Evolutionary conservation across 2,329 filamentous ascomycete species (phyloP).

Genomic region (Clonostachys solani): DNA sequence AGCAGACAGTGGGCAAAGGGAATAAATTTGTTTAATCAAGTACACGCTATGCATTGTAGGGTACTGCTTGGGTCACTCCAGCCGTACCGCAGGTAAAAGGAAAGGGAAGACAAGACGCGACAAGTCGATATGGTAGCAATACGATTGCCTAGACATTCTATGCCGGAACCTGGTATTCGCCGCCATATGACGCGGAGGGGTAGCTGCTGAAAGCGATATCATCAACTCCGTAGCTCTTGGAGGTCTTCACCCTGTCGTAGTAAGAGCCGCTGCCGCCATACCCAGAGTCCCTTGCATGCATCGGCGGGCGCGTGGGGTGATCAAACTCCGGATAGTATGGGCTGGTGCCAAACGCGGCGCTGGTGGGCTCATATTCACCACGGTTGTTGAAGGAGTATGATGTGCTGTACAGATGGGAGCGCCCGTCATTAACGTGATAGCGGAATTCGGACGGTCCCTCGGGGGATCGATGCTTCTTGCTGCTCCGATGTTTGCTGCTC

Average conservation of each 20-base stretch:
- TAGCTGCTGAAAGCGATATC: conserved; percentile 24
- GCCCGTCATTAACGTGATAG: conserved; percentile 21
- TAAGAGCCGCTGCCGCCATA: background rate
- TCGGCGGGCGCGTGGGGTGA: background rate
- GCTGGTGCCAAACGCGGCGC: conserved; percentile 1
- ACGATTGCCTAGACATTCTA: too few relatives aligned
- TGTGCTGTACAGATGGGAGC: conserved; percentile 15
- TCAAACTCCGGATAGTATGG: conserved; percentile 13
- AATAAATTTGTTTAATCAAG: too few relatives aligned
- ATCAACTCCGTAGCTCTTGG: conserved; percentile 17
- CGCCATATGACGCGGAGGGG: background rate
- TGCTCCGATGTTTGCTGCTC: conserved; percentile 27
- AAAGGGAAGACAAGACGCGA: too few relatives aligned
- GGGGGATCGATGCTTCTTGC: conserved; percentile 26
- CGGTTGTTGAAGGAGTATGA: conserved; percentile 15
- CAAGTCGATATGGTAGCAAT: too few relatives aligned
- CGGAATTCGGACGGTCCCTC: conserved; percentile 15
- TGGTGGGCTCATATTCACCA: conserved; percentile 11
- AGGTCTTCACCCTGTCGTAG: conserved; percentile 26
- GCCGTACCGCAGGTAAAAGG: too few relatives aligned
- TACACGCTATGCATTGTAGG: too few relatives aligned
- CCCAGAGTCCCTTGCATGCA: background rate
- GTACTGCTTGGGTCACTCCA: too few relatives aligned
- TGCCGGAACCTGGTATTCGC: background rate
- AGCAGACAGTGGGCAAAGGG: too few relatives aligned